phyloP scores from a whole-genome alignment of 208 protist species.

The Acanthamoeba castellanii region DNA sequence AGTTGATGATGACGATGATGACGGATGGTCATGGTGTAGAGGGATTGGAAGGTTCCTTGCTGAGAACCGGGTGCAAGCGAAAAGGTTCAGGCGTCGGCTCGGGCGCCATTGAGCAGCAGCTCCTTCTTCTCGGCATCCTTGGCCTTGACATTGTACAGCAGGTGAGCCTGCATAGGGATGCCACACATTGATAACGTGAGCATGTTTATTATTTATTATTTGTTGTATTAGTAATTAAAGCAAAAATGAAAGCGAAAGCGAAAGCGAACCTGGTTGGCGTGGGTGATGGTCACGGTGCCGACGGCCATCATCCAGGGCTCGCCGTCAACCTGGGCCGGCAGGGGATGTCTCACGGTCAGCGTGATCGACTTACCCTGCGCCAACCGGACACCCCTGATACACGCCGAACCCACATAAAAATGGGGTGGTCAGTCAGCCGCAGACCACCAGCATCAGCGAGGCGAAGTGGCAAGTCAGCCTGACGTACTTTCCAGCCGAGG shows the following conservation, averaged over 20 bases:
- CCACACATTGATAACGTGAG: not conserved
- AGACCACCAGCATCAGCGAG: not conserved
- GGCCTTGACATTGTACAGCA: constrained; percentile 58
- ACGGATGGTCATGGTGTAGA: too few species aligned
- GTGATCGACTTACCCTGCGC: constrained; percentile 44
- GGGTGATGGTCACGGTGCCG: not conserved
- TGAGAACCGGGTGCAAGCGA: too few species aligned
- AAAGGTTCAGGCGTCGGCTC: not conserved
- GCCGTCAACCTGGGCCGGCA: constrained; percentile 60
- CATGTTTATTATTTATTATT: not conserved
- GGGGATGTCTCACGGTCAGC: constrained; percentile 4
- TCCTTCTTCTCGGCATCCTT: constrained; percentile 69
- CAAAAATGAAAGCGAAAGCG: not conserved
- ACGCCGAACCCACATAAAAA: too few species aligned
- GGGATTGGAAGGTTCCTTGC: too few species aligned
- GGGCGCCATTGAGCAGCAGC: constrained; percentile 1
- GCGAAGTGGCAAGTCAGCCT: not conserved
- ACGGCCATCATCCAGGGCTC: constrained; percentile 69
- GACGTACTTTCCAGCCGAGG: constrained; percentile 42
- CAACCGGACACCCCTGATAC: constrained; percentile 29
- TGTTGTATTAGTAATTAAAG: not conserved
- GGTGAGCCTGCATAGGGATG: not conserved
- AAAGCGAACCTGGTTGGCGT: not conserved
- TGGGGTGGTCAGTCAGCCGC: not conserved
- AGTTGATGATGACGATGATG: too few species aligned